Evolutionary conservation across 768 basidiomycete genomes (phyloP), one percentile per base, ranked within the genome.

Genomic region (Boletus rex-veris): DNA sequence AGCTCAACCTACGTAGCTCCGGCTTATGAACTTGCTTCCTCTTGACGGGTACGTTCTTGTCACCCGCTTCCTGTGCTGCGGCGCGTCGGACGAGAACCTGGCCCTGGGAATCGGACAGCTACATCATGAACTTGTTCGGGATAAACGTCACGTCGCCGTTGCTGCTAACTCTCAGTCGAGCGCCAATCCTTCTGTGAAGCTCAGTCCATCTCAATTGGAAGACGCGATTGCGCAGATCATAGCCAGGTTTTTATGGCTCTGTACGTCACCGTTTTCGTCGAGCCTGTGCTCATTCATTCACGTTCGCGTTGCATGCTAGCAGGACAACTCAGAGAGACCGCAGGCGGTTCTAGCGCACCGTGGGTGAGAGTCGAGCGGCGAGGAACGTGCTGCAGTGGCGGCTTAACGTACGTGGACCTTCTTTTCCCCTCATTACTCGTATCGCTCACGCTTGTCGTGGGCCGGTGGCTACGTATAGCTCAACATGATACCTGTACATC

Each of bases 391-490:
- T n/a, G 8, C 42, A n/a, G 30, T 28, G 43, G 43, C 26, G 43
- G 28, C 43, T 44, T 44, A 14, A 44, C 30, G 43, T 44, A 44
- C 11, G n/a, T 44, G 16, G n/a, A n/a, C 28, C n/a, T 44, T 26
- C 26, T 14, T 16, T 18, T 3, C 21, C 10, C 5, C 12, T 11
- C 43, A 11, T 30, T 16, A 4, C 21, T 7, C 7, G 26, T 24
- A 44, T n/a, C 15, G 28, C 43, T 44, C 16, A 44, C 5, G 11
- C 9, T 4, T n/a, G 15, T 28, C 11, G 8, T 14, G 7, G 43
- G 4, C 28, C 4, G 16, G 15, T 24, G 39, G 5, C 28, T 30
- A 7, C 16, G 10, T n/a, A 10, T 30, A 44, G 43, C 15, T 30
- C 8, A 44, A 44, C 43, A 5, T 16, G 4, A 28, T 30, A 44